A percentile compares a stretch with the other conserved stretches of the same genome.
Evolutionary conservation across 1,284 basidiomycete genomes (phyloP).

Genomic region (Gomphus bonarii): DNA sequence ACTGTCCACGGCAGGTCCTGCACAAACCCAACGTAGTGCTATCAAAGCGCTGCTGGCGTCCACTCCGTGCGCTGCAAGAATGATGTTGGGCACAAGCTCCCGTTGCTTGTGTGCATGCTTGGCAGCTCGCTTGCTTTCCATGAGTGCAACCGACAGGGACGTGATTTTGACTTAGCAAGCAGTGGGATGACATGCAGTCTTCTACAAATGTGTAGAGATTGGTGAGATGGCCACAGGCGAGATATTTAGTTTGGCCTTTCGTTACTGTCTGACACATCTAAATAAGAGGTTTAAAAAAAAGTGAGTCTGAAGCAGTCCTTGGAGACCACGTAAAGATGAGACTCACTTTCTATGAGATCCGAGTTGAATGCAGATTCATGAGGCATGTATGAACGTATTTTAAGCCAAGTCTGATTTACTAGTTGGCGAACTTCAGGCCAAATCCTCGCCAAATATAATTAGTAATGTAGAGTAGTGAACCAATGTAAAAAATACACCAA

Average conservation of each 20-base stretch:
- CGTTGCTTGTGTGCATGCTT: background rate
- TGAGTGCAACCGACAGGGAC: background rate
- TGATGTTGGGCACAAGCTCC: background rate
- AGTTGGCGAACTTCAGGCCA: background rate
- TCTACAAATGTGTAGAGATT: background rate
- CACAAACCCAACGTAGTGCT: background rate
- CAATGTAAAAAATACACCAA: no score
- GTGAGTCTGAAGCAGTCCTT: background rate
- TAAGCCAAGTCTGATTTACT: background rate
- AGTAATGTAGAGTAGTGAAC: no score
- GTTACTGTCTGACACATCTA: background rate
- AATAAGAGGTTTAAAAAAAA: background rate
- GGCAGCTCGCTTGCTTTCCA: background rate
- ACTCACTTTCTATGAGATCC: background rate
- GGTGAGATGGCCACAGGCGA: background rate
- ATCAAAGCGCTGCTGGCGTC: background rate
- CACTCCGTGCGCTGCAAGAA: background rate
- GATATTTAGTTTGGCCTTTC: background rate
- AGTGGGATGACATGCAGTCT: background rate
- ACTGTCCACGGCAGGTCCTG: background rate
- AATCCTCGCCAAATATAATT: background rate
- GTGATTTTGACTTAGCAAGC: background rate
- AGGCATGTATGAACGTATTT: background rate
- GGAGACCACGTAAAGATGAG: background rate
- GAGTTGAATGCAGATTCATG: background rate